Conservation (phyloP, 345 rosid species). For the Aquilaria yunnanensis region DNA sequence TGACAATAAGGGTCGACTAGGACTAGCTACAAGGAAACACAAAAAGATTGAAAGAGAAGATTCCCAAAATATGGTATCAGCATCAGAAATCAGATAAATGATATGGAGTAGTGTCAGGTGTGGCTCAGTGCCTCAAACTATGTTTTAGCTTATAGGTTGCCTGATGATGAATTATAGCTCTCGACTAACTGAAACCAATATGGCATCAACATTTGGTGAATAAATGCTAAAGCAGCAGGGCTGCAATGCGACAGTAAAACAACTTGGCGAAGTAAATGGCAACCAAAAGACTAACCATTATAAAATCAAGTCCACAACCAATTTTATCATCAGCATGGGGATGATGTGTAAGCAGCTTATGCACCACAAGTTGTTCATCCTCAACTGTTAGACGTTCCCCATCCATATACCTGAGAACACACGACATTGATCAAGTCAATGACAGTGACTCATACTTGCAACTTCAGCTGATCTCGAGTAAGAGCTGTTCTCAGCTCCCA, state of each 20-base stretch:
- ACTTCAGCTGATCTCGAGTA: too few species aligned
- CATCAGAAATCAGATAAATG: neutral
- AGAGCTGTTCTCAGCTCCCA: too few species aligned
- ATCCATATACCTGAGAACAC: constrained; percentile 52
- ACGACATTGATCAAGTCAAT: constrained; percentile 4
- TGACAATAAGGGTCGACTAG: too few species aligned
- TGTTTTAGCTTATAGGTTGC: neutral
- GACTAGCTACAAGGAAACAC: too few species aligned
- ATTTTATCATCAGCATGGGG: constrained; percentile 76
- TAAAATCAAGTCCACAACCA: constrained; percentile 69
- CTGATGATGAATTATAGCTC: neutral
- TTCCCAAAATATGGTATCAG: too few species aligned
- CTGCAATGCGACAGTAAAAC: neutral
- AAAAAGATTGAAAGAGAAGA: too few species aligned
- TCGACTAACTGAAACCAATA: neutral
- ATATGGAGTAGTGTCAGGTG: neutral
- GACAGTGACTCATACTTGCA: too few species aligned
- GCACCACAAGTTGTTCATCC: constrained; percentile 50
- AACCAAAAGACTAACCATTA: constrained; percentile 47
- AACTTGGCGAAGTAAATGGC: neutral
- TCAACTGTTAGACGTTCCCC: constrained; percentile 58
- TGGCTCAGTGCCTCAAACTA: neutral
- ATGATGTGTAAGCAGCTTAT: constrained; percentile 73
- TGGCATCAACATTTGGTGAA: neutral
- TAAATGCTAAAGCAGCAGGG: neutral